Conservation (phyloP, 805 yeast species). For the Pichia scutulata region DNA sequence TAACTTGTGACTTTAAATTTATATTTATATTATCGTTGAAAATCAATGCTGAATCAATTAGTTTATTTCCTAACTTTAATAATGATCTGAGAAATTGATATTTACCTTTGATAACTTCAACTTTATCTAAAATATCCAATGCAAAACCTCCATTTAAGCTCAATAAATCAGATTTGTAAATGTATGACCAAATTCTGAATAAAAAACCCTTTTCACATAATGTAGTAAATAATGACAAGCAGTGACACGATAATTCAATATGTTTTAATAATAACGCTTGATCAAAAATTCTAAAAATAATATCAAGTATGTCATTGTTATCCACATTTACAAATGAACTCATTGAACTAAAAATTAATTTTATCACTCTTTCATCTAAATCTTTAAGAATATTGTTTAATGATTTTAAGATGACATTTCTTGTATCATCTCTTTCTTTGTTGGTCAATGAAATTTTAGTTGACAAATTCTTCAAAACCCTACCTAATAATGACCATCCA, state of each 20-base stretch:
- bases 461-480: constrained; percentile 60
- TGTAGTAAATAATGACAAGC: constrained; percentile 43
- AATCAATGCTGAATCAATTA: constrained; percentile 44
- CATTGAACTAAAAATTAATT: constrained; percentile 27
- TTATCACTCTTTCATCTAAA: constrained; percentile 25
- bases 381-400: constrained; percentile 40
- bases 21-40: constrained; percentile 31
- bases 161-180: constrained; percentile 58
- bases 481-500: constrained; percentile 85
- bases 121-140: constrained; percentile 54
- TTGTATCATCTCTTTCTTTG: constrained; percentile 31
- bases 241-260: constrained; percentile 35
- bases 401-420: constrained; percentile 44
- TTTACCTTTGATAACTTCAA: constrained; percentile 63
- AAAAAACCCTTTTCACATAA: constrained; percentile 42
- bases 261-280: constrained; percentile 54
- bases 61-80: constrained; percentile 44
- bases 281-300: constrained; percentile 60
- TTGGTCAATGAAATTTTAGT: constrained; percentile 30
- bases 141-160: constrained; percentile 61
- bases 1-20: constrained; percentile 43
- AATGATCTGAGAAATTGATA: constrained; percentile 57
- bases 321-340: constrained; percentile 27
- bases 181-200: constrained; percentile 70
- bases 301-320: constrained; percentile 34